These are phyloP conservation scores for Aspergillus oerlinghausenensis DNA, from an alignment of 2,329 filamentous ascomycete genomes.

Conservation along the genomic window DNA sequence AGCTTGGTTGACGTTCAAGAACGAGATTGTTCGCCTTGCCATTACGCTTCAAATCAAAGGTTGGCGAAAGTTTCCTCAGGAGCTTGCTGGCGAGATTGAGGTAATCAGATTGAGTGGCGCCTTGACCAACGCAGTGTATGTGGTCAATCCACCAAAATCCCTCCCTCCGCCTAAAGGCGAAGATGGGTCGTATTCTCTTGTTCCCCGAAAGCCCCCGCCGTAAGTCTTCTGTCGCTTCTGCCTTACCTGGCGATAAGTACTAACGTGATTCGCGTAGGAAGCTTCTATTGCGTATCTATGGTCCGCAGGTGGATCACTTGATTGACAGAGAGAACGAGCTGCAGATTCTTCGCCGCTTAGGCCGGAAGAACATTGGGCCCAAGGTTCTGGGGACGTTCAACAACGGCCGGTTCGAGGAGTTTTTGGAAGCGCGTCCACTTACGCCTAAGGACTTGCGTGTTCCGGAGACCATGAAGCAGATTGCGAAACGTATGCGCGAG, in stretches of 20 bases:
- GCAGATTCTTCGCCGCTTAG: constrained; percentile 76
- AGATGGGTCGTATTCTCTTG: constrained; percentile 35
- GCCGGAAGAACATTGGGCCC: constrained; percentile 88
- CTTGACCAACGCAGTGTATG: constrained; percentile 93
- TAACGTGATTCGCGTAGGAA: constrained; percentile 48
- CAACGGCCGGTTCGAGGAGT: constrained; percentile 95
- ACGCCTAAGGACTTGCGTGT: constrained; percentile 72
- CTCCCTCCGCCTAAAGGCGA: constrained; percentile 44
- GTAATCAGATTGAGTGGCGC: constrained; percentile 67
- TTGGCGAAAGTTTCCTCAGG: constrained; percentile 73
- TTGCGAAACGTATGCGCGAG: constrained; percentile 96
- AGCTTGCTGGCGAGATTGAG: constrained; percentile 39
- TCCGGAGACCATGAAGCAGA: constrained; percentile 80
- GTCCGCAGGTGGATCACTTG: constrained; percentile 88
- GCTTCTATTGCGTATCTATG: constrained; percentile 85
- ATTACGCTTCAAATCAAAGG: constrained; percentile 88
- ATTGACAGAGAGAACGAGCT: constrained; percentile 92
- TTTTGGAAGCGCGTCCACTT: constrained; percentile 77
- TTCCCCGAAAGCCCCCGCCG: constrained; percentile 48
- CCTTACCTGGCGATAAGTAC: neutral
- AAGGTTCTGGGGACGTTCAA: constrained; percentile 84
- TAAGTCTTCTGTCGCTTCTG: constrained; percentile 34
- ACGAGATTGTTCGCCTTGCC: constrained; percentile 80
- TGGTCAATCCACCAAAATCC: constrained; percentile 74
- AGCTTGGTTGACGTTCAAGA: constrained; percentile 83